phyloP scores from a whole-genome alignment of 1,284 basidiomycete species.

The Pisolithus thermaeus region DNA sequence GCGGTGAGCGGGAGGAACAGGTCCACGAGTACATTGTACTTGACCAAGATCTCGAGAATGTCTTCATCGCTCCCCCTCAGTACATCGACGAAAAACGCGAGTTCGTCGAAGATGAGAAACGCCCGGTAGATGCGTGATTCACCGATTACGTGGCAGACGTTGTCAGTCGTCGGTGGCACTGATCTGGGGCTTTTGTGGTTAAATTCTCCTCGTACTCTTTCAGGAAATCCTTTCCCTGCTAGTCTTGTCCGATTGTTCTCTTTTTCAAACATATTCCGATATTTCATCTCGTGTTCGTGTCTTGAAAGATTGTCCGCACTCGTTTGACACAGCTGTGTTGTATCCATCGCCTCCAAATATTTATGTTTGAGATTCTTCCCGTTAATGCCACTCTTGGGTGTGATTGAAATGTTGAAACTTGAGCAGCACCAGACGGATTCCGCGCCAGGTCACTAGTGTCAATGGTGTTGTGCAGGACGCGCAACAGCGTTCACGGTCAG shows the following conservation, averaged over 20 bases:
- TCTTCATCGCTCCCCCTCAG: slow-evolving; percentile 42
- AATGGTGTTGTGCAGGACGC: no score
- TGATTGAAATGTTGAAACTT: no score
- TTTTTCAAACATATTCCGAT: no score
- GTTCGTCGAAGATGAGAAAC: slow-evolving; percentile 9
- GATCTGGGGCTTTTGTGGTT: neutral
- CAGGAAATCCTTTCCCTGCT: neutral
- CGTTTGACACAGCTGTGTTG: no score
- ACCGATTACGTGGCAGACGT: neutral
- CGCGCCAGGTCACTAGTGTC: no score
- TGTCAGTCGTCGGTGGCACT: neutral
- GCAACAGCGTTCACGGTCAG: no score
- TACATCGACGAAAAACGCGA: slow-evolving; percentile 48
- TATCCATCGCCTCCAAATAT: no score
- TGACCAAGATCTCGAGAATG: slow-evolving; percentile 29
- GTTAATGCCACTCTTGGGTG: no score
- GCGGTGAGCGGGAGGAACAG: slow-evolving; percentile 35
- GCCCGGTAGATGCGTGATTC: slow-evolving; percentile 10
- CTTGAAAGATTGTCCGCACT: no score
- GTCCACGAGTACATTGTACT: slow-evolving; percentile 33
- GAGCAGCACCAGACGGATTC: no score
- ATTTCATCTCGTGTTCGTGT: no score
- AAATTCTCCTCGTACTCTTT: neutral
- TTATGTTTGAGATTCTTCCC: no score
- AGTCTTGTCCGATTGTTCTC: neutral